phyloP scores from a whole-genome alignment of 1,284 basidiomycete genomes.

The Pascua guehoae region DNA sequence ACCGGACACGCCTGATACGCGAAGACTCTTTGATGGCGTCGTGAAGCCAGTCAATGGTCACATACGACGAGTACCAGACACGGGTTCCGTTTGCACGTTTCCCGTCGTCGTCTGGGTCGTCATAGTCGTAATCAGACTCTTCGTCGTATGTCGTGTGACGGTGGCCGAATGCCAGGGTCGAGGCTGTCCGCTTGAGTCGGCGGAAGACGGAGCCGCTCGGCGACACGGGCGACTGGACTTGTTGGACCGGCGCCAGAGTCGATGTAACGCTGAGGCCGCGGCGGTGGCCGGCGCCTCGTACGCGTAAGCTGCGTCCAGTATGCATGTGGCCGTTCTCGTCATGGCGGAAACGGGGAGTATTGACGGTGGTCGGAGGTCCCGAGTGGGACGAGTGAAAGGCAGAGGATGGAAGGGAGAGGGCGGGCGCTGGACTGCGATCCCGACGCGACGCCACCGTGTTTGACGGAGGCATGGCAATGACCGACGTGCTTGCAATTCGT shows the following conservation, averaged over 20 bases:
- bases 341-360: constrained; percentile 6
- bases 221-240: constrained; percentile 7
- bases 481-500: constrained; percentile 11
- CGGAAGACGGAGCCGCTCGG: constrained; percentile 30
- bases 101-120: constrained; percentile 52
- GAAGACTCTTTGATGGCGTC: constrained; percentile 87
- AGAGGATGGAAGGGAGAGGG: constrained; percentile 1
- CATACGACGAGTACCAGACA: constrained; percentile 76
- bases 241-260: constrained; percentile 7
- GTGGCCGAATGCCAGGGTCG: constrained; percentile 14
- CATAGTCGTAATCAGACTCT: constrained; percentile 23
- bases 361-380: neutral
- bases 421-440: constrained; percentile 1
- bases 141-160: constrained; percentile 30
- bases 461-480: neutral
- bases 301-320: neutral
- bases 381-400: neutral
- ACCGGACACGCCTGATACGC: constrained; percentile 65
- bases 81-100: constrained; percentile 74
- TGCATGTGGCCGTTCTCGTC: neutral
- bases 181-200: constrained; percentile 26
- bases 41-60: constrained; percentile 74
- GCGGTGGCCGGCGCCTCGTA: constrained; percentile 3
- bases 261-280: constrained; percentile 6
- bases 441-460: neutral